Base-by-base conservation (phyloP, 768 basidiomycete genomes). In the Kwoniella mangroviensis region DNA sequence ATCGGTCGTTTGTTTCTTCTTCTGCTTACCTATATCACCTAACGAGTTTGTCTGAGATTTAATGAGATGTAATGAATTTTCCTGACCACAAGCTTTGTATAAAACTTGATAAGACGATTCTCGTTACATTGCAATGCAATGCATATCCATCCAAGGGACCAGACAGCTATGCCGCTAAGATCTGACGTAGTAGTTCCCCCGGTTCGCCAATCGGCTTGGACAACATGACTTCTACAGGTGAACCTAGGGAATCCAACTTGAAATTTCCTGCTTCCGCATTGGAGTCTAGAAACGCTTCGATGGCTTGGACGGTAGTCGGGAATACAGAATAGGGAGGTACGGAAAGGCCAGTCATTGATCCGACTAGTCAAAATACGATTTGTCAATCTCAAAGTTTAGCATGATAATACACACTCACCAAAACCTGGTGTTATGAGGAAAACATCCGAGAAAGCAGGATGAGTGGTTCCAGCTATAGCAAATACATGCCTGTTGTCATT, bases 401-500 rank as follows among this genome's bases (percentile, higher is more conserved):
- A n/a, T n/a, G n/a, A n/a, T n/a, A n/a, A n/a, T n/a, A n/a, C n/a
- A n/a, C n/a, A 63, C 63, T 64, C 34, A 64, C 63, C 63, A 52
- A 60, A 59, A 12, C 56, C 58, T 45, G 70, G 70, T 9, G 58
- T 63, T 2, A 71, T 71, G 2, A 71, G 65, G 59, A 71, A 71
- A 3, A 71, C 70, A 49, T 71, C 70, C 4, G 70, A 66, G 41
- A 71, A 66, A 11, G 65, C 57, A 42, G 70, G 70, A 57, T 67
- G 70, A 10, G 56, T 71, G 13, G 65, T 45, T 7, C 70, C 70
- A 15, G 65, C 70, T 13, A 67, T 53, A 17, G 19, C 41, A n/a
- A 67, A 52, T 19, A 71, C 21, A 52, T 71, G 65, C 22, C 62
- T 71, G 12, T 34, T 7, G 34, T 66, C 40, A 22, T n/a, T 42